A percentile compares a stretch with the other conserved stretches of the same genome.
These are phyloP conservation scores for Aureobasidium leucospermi DNA, from an alignment of 2,329 filamentous ascomycete genomes.

Conservation along the genomic window DNA sequence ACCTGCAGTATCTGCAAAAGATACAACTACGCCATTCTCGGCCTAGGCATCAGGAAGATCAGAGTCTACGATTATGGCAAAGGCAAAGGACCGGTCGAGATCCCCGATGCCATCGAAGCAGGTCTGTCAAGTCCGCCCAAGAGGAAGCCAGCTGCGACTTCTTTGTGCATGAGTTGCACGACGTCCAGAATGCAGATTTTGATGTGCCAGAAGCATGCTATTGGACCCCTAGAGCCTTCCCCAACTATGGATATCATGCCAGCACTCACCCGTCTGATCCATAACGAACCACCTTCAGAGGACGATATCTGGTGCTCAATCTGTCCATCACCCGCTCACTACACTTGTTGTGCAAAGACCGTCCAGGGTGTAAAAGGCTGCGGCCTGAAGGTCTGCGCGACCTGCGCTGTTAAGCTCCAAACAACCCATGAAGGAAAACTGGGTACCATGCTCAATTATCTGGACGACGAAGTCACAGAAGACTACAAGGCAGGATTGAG, in stretches of 20 bases:
- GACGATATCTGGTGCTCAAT: slow-evolving; percentile 33
- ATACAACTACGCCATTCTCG: slow-evolving; percentile 82
- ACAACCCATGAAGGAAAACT: slow-evolving; percentile 20
- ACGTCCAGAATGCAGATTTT: slow-evolving; percentile 28
- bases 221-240: slow-evolving; percentile 21
- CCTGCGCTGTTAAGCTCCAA: slow-evolving; percentile 21
- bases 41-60: slow-evolving; percentile 76
- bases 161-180: slow-evolving; percentile 34
- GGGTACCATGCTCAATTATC: slow-evolving; percentile 19
- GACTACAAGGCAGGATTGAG: slow-evolving; percentile 22
- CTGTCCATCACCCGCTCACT: slow-evolving; percentile 33
- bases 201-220: slow-evolving; percentile 27
- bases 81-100: not conserved
- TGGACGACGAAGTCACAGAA: slow-evolving; percentile 16
- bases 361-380: slow-evolving; percentile 19
- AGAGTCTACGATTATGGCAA: slow-evolving; percentile 38
- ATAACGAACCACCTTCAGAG: slow-evolving; percentile 5
- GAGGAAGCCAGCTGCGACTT: slow-evolving; percentile 19
- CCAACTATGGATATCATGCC: not conserved
- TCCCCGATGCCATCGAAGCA: not conserved
- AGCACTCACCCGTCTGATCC: slow-evolving; percentile 17
- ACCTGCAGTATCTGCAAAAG: slow-evolving; percentile 47
- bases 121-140: not conserved
- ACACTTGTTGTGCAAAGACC: slow-evolving; percentile 23
- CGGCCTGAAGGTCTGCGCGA: slow-evolving; percentile 27